Percentiles rank a stretch among this genome's conserved stretches.
These are phyloP conservation scores for Delonix regia DNA, from an alignment of 306 rosid genomes.

Conservation along the genomic window DNA sequence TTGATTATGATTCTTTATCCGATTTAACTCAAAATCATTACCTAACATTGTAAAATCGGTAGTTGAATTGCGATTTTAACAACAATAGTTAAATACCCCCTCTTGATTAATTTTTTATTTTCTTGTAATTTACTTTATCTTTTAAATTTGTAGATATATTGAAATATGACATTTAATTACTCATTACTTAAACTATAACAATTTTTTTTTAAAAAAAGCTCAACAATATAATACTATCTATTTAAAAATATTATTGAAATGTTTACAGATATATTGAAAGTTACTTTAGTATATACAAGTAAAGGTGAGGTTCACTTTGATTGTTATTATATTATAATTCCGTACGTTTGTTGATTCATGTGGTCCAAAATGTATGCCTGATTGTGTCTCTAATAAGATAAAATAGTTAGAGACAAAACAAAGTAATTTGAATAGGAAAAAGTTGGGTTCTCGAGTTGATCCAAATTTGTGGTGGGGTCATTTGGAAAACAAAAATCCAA, in stretches of 20 bases:
- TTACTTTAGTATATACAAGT: not conserved
- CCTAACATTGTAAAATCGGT: too few species aligned
- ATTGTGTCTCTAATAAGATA: constrained; percentile 35
- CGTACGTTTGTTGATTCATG: constrained; percentile 9
- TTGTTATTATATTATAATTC: not conserved
- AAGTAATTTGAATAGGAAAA: constrained; percentile 29
- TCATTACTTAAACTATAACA: not conserved
- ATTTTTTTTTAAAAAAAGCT: not conserved
- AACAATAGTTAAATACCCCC: too few species aligned
- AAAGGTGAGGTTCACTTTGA: not conserved
- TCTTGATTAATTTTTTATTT: too few species aligned
- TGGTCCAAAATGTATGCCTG: constrained; percentile 23
- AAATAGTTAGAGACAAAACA: constrained; percentile 27
- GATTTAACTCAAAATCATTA: too few species aligned
- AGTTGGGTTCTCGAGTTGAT: constrained; percentile 27
- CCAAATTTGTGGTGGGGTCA: constrained; percentile 52
- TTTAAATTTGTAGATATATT: too few species aligned
- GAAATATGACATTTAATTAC: not conserved
- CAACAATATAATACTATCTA: too few species aligned
- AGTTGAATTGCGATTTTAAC: too few species aligned
- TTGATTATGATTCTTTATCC: too few species aligned
- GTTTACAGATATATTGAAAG: not conserved
- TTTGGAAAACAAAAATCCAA: constrained; percentile 28
- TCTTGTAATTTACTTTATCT: too few species aligned
- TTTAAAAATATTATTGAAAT: too few species aligned